Percentiles rank a stretch among this genome's conserved stretches.
phyloP scores from a whole-genome alignment of 1,284 basidiomycete species.

The Cutaneotrichosporon mucoides region DNA sequence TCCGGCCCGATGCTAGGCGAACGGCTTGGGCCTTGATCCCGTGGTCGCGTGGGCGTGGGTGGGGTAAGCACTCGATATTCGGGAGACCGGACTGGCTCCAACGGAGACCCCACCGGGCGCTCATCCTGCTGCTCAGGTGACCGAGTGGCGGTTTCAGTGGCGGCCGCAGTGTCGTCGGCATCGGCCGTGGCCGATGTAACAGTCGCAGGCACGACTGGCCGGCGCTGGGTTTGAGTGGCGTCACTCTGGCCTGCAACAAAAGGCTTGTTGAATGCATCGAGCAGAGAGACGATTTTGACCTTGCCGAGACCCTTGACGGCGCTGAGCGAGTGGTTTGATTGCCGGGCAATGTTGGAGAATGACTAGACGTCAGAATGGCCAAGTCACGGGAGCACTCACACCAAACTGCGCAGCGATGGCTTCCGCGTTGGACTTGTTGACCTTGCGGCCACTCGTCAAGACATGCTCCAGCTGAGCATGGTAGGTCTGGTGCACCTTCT shows the following conservation, averaged over 20 bases:
- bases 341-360: slow-evolving; percentile 70
- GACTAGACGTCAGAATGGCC: slow-evolving; percentile 52
- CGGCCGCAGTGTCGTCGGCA: no score
- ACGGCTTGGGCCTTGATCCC: slow-evolving; percentile 5
- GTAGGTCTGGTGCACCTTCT: slow-evolving; percentile 85
- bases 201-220: no score
- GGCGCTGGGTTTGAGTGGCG: background rate
- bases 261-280: slow-evolving; percentile 54
- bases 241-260: slow-evolving; percentile 44
- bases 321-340: slow-evolving; percentile 68
- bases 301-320: slow-evolving; percentile 90
- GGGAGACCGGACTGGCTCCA: no score
- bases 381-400: slow-evolving; percentile 53
- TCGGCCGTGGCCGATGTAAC: no score
- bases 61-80: background rate
- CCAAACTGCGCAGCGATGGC: slow-evolving; percentile 90
- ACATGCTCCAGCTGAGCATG: slow-evolving; percentile 73
- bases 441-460: slow-evolving; percentile 82
- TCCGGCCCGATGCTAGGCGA: slow-evolving; percentile 14
- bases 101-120: no score
- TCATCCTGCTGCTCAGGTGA: no score
- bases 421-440: slow-evolving; percentile 97
- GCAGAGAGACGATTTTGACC: slow-evolving; percentile 73
- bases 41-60: background rate
- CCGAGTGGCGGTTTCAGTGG: no score